phyloP scores from a whole-genome alignment of 2,329 filamentous ascomycete genomes.

The Lachnellula subtilissima region DNA sequence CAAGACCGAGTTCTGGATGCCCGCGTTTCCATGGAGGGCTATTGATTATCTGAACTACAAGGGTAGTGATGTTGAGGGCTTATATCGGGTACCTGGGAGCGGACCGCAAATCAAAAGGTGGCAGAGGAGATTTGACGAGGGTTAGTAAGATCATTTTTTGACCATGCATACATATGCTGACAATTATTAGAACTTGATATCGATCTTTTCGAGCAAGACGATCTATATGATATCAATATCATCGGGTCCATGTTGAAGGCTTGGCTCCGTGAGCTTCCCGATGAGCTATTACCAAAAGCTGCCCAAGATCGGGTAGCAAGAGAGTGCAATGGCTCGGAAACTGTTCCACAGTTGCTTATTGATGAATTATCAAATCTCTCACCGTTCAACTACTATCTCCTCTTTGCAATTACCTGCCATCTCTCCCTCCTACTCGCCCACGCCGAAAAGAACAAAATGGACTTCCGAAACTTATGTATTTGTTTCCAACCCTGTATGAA shows the following conservation, averaged over 20 bases:
- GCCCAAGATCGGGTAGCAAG: slow-evolving; percentile 75
- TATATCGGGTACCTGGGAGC: slow-evolving; percentile 89
- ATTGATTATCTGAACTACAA: slow-evolving; percentile 97
- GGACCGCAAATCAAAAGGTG: slow-evolving; percentile 88
- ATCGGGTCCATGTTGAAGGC: slow-evolving; percentile 95
- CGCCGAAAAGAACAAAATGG: slow-evolving; percentile 97
- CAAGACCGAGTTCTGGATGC: slow-evolving; percentile 99
- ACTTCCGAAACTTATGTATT: slow-evolving; percentile 90
- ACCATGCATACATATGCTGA: slow-evolving; percentile 10
- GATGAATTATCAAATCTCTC: slow-evolving; percentile 92
- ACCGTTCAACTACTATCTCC: slow-evolving; percentile 94
- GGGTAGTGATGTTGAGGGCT: slow-evolving; percentile 85
- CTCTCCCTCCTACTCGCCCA: slow-evolving; percentile 87
- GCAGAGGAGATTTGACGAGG: slow-evolving; percentile 85
- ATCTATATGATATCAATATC: slow-evolving; percentile 94
- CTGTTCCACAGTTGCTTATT: slow-evolving; percentile 78
- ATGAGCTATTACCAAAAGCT: slow-evolving; percentile 84
- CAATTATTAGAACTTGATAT: slow-evolving; percentile 68
- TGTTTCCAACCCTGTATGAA: slow-evolving; percentile 98
- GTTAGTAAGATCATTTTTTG: slow-evolving; percentile 39
- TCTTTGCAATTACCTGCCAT: slow-evolving; percentile 96
- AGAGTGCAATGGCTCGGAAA: slow-evolving; percentile 73
- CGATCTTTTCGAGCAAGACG: slow-evolving; percentile 79
- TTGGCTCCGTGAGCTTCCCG: slow-evolving; percentile 91
- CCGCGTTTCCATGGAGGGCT: slow-evolving; percentile 87